These are phyloP conservation scores for Blastomyces emzantsi DNA, from an alignment of 2,329 filamentous ascomycete genomes.

Conservation along the genomic window DNA sequence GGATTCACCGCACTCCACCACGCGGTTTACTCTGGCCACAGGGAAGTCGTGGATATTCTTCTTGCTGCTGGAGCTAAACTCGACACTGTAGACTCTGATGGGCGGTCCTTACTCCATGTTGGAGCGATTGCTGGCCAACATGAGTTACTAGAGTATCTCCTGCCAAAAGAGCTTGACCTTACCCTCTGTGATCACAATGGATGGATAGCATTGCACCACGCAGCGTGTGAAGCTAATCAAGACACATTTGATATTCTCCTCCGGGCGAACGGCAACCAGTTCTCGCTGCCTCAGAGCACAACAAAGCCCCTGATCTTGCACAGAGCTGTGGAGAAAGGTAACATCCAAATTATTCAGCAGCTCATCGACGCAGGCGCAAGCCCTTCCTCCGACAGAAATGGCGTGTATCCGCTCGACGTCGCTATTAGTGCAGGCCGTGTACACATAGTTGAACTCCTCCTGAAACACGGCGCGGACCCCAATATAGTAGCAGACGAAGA, in stretches of 20 bases:
- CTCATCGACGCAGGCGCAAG: not conserved
- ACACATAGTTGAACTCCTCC: not conserved
- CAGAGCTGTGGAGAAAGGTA: not conserved
- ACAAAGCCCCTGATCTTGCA: not conserved
- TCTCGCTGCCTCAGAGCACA: not conserved
- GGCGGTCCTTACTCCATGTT: not conserved
- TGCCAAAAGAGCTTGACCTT: not conserved
- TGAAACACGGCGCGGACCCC: not conserved
- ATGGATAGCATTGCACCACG: not conserved
- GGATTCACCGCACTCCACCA: constrained; percentile 7
- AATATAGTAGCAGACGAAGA: not conserved
- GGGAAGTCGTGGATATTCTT: constrained; percentile 9
- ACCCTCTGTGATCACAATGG: not conserved
- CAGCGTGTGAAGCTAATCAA: not conserved
- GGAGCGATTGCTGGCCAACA: not conserved
- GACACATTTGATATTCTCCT: not conserved
- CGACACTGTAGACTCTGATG: not conserved
- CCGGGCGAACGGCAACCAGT: not conserved
- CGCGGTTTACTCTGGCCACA: constrained; percentile 1
- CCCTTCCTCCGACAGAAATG: not conserved
- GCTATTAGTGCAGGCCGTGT: not conserved
- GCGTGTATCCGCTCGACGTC: not conserved
- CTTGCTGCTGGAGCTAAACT: constrained; percentile 8
- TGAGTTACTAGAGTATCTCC: not conserved
- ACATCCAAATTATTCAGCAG: not conserved